phyloP scores from a whole-genome alignment of 805 yeast genomes.

The Wickerhamomyces chaumierensis region DNA sequence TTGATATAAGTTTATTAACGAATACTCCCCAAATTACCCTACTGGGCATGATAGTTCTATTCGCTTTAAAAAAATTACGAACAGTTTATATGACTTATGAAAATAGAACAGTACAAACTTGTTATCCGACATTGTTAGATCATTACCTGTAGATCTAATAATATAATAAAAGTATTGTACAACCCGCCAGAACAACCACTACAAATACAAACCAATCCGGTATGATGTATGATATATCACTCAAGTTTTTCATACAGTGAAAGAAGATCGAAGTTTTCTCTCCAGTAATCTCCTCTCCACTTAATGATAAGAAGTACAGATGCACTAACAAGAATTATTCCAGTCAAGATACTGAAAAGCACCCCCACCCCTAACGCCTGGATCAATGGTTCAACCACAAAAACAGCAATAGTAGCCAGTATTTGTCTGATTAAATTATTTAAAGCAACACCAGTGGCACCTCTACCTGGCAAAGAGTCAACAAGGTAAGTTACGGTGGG shows the following conservation, averaged over 20 bases:
- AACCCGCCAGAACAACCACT: too few relatives aligned
- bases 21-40: too few relatives aligned
- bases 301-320: conserved; percentile 35
- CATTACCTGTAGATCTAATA: too few relatives aligned
- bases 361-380: conserved; percentile 63
- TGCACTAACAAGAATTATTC: conserved; percentile 36
- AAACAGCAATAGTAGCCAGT: conserved; percentile 68
- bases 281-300: conserved; percentile 45
- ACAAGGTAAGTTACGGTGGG: conserved; percentile 72
- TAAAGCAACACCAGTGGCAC: conserved; percentile 82
- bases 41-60: too few relatives aligned
- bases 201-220: too few relatives aligned
- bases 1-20: too few relatives aligned
- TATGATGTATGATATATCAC: too few relatives aligned
- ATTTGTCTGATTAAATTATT: conserved; percentile 66
- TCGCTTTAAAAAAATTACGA: too few relatives aligned
- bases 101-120: too few relatives aligned
- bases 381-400: conserved; percentile 61
- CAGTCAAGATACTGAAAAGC: conserved; percentile 54
- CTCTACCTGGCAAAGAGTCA: conserved; percentile 77
- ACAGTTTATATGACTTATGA: too few relatives aligned
- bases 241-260: conserved; percentile 41
- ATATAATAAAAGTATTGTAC: too few relatives aligned
- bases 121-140: too few relatives aligned
- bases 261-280: conserved; percentile 51